A percentile compares a stretch with the other conserved stretches of the same genome.
These are phyloP conservation scores for Henckelia pumila DNA, from an alignment of 257 asterid species.

Conservation along the genomic window DNA sequence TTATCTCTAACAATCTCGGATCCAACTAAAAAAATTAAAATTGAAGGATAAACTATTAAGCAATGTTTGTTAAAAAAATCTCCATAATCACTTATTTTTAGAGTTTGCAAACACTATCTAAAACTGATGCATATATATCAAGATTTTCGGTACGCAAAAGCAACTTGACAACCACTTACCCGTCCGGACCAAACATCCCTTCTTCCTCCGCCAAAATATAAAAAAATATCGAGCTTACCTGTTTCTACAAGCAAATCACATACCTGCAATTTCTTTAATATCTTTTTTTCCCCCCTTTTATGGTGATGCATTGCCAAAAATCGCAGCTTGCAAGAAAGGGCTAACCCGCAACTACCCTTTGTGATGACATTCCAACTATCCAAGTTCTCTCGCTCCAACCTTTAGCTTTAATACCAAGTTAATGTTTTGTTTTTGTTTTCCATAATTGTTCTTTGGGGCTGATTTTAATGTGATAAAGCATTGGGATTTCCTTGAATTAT, in stretches of 20 bases:
- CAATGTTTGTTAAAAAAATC: too few species aligned
- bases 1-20: too few species aligned
- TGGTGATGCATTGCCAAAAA: conserved; percentile 21
- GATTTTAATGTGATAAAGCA: conserved; percentile 15
- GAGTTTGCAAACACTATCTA: too few species aligned
- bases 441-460: conserved; percentile 20
- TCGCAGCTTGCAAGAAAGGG: conserved; percentile 42
- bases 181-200: not conserved
- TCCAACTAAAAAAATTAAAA: too few species aligned
- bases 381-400: conserved; percentile 30
- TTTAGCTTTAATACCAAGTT: conserved; percentile 14
- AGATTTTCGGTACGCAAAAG: too few species aligned
- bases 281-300: too few species aligned
- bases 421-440: not conserved
- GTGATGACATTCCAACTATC: conserved; percentile 52
- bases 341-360: conserved; percentile 40
- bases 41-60: too few species aligned
- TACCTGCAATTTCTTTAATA: not conserved
- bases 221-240: not conserved
- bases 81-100: too few species aligned
- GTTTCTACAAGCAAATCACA: conserved; percentile 12
- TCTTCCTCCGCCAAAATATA: not conserved
- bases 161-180: not conserved
- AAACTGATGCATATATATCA: too few species aligned
- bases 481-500: conserved; percentile 17